A percentile compares a stretch with the other conserved stretches of the same genome.
These are phyloP conservation scores for Boletus holoroseus DNA, from an alignment of 1,284 basidiomycete species.

Conservation along the genomic window DNA sequence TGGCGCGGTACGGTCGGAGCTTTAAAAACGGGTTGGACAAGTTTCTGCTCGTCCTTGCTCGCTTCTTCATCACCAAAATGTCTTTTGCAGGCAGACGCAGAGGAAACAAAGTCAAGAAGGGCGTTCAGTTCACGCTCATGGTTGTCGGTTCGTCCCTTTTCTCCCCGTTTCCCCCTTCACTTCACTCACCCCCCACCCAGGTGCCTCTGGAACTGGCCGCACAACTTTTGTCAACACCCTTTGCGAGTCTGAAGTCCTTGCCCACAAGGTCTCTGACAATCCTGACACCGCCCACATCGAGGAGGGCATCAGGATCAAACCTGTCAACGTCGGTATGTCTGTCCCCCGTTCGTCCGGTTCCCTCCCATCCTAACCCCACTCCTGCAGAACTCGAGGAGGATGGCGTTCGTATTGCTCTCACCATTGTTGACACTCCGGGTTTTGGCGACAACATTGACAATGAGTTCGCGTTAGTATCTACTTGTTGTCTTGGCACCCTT, in stretches of 20 bases:
- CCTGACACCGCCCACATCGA: conserved; percentile 91
- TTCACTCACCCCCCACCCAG: conserved; percentile 39
- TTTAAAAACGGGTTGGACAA: conserved; percentile 37
- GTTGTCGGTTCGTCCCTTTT: conserved; percentile 69
- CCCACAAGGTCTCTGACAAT: conserved; percentile 82
- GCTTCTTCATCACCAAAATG: conserved; percentile 45
- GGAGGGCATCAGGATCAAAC: conserved; percentile 94
- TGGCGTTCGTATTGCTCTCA: conserved; percentile 95
- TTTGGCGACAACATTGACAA: conserved; percentile 99
- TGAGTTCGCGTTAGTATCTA: conserved; percentile 80
- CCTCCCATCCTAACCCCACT: conserved; percentile 1
- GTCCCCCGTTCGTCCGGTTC: background rate
- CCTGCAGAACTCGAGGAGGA: conserved; percentile 92
- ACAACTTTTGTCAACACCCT: conserved; percentile 99
- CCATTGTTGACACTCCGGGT: conserved; percentile 97
- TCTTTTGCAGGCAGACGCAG: conserved; percentile 81
- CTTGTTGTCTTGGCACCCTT: conserved; percentile 5
- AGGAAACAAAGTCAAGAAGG: conserved; percentile 96
- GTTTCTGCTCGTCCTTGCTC: conserved; percentile 27
- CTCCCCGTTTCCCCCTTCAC: background rate
- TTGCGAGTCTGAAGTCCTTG: conserved; percentile 86
- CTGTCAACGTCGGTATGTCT: conserved; percentile 82
- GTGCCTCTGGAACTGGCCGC: conserved; percentile 92
- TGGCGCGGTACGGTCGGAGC: conserved; percentile 36
- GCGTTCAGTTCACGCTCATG: conserved; percentile 94